phyloP scores from a whole-genome alignment of 2,329 filamentous ascomycete species.

The Epichloe gansuensis region DNA sequence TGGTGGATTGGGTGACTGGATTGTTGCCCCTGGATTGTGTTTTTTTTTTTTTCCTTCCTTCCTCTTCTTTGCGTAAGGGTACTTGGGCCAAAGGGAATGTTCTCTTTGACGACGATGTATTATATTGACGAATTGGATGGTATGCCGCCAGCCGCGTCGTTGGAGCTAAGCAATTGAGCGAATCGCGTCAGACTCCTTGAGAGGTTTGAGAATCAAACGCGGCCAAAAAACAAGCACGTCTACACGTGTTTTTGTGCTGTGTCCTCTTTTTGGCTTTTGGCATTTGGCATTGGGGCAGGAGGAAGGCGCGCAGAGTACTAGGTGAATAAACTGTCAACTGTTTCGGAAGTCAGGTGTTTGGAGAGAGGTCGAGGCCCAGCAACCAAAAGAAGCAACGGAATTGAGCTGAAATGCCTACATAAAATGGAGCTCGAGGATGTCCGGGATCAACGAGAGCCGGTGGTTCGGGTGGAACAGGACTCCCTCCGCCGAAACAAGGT shows the following conservation, averaged over 20 bases:
- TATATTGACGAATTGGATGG: background rate
- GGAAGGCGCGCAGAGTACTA: background rate
- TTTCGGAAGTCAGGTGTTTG: background rate
- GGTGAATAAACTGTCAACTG: too few relatives aligned
- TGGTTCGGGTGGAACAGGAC: background rate
- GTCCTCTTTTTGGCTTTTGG: too few relatives aligned
- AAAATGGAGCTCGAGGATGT: background rate
- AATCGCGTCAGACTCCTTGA: background rate
- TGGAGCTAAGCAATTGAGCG: background rate
- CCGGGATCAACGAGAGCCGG: background rate
- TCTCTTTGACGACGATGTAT: constrained; percentile 1
- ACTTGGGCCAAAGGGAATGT: background rate
- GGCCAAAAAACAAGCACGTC: background rate
- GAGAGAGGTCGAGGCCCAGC: background rate
- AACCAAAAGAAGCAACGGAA: background rate
- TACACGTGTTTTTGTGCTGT: too few relatives aligned
- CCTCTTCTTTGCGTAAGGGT: background rate
- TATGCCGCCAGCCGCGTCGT: background rate
- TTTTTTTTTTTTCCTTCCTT: background rate
- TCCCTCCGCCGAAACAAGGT: background rate
- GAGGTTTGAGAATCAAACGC: background rate
- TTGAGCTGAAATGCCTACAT: background rate
- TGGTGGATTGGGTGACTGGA: background rate
- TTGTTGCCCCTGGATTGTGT: background rate
- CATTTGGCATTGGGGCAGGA: background rate